Evolutionary conservation across 148 eudicot genomes (phyloP).

Genomic region (Heliamphora exappendiculata): DNA sequence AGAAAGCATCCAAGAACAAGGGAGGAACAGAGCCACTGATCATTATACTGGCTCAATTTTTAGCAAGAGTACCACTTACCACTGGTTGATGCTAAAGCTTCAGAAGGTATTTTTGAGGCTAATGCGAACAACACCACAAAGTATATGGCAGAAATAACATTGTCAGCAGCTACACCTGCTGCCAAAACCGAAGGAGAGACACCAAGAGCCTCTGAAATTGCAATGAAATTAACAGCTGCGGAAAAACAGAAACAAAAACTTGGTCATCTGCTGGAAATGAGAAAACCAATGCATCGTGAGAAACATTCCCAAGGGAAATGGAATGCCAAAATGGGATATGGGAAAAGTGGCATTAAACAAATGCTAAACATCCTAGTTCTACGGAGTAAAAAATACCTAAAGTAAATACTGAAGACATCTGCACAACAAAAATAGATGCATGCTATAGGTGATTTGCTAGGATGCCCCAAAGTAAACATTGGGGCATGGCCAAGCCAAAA

Average conservation of each 20-base stretch:
- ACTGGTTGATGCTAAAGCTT: conserved; percentile 36
- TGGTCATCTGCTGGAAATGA: conserved; percentile 9
- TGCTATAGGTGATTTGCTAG: too few species aligned
- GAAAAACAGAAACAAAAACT: conserved; percentile 15
- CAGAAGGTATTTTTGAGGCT: conserved; percentile 77
- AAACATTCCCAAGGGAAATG: neutral
- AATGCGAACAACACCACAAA: conserved; percentile 69
- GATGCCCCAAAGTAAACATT: too few species aligned
- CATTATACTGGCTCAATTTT: conserved; percentile 21
- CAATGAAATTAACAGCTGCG: conserved; percentile 91
- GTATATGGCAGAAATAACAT: conserved; percentile 84
- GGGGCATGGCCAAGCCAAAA: too few species aligned
- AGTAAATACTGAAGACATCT: neutral
- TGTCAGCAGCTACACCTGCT: conserved; percentile 96
- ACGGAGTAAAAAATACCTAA: neutral
- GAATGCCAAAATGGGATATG: neutral
- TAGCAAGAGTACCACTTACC: conserved; percentile 28
- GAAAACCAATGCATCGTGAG: neutral
- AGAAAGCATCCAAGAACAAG: neutral
- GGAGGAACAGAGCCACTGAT: neutral
- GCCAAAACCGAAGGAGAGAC: conserved; percentile 83
- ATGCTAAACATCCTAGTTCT: neutral
- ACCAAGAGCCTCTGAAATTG: conserved; percentile 69
- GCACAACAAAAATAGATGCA: too few species aligned
- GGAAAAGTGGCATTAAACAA: neutral